Percentiles rank a stretch among this genome's conserved stretches.
phyloP scores from a whole-genome alignment of 805 yeast species.

The Barnettozyma populi region DNA sequence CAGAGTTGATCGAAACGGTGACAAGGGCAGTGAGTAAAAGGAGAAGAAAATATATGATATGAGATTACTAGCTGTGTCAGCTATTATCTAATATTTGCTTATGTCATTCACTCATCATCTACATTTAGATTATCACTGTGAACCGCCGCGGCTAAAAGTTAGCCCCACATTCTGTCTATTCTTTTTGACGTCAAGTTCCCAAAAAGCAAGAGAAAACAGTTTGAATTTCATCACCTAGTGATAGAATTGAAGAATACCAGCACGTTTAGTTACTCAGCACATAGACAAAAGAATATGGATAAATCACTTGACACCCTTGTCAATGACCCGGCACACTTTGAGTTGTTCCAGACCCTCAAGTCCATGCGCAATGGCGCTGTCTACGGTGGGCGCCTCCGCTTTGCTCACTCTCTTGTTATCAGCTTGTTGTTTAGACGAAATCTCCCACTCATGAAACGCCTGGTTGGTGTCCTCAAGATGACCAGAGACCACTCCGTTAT shows the following conservation, averaged over 20 bases:
- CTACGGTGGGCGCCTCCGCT: slow-evolving; percentile 57
- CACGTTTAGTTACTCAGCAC: not conserved
- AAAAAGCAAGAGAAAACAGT: not conserved
- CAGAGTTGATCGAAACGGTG: too few relatives aligned
- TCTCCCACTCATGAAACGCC: slow-evolving; percentile 33
- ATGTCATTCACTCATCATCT: not conserved
- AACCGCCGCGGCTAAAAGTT: not conserved
- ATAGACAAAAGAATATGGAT: slow-evolving; percentile 7
- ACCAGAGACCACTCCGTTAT: slow-evolving; percentile 51
- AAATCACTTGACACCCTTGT: slow-evolving; percentile 21
- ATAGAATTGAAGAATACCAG: not conserved
- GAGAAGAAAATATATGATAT: too few relatives aligned
- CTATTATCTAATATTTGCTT: too few relatives aligned
- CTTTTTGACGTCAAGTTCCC: not conserved
- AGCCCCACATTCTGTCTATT: not conserved
- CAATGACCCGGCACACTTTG: slow-evolving; percentile 31
- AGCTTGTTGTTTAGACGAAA: slow-evolving; percentile 40
- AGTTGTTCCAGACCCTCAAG: slow-evolving; percentile 31
- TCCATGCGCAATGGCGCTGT: slow-evolving; percentile 41
- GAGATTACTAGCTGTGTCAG: too few relatives aligned
- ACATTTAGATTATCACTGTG: not conserved
- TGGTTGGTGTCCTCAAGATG: slow-evolving; percentile 42
- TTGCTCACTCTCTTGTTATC: slow-evolving; percentile 61
- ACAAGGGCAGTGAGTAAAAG: too few relatives aligned
- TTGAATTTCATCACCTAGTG: too few relatives aligned